phyloP scores from a whole-genome alignment of 495 filamentous ascomycete species.

The Hamigera avellanea region DNA sequence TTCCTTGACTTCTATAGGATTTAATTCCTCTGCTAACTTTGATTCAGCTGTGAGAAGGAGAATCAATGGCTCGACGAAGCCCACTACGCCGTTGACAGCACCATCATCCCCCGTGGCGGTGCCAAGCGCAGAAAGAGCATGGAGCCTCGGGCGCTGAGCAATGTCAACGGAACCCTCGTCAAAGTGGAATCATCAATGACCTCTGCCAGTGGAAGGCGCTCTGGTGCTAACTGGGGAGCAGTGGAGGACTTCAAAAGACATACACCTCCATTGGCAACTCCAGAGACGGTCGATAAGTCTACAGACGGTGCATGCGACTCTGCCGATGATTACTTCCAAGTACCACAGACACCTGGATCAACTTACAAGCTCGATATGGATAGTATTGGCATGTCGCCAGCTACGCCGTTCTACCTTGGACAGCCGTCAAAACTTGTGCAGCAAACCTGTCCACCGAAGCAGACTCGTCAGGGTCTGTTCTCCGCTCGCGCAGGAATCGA shows the following conservation, averaged over 20 bases:
- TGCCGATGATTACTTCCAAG: constrained; percentile 3
- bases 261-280: constrained; percentile 13
- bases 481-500: constrained; percentile 10
- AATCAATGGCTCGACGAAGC: constrained; percentile 62
- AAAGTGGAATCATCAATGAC: constrained; percentile 17
- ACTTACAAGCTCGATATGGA: constrained; percentile 25
- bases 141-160: constrained; percentile 71
- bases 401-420: constrained; percentile 44
- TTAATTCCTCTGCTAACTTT: constrained; percentile 12
- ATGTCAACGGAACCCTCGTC: constrained; percentile 54
- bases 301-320: too few relatives aligned
- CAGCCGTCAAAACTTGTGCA: constrained; percentile 46
- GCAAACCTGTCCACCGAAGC: constrained; percentile 64
- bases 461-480: constrained; percentile 36
- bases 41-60: constrained; percentile 62
- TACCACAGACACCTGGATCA: constrained; percentile 11
- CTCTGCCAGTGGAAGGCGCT: constrained; percentile 17
- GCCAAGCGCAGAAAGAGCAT: constrained; percentile 78
- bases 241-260: constrained; percentile 23
- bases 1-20: neutral
- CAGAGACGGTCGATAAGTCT: neutral
- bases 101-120: constrained; percentile 62
- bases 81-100: constrained; percentile 59
- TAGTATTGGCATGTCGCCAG: constrained; percentile 36
- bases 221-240: constrained; percentile 24